These are phyloP conservation scores for Phytophthora pinifolia DNA, from an alignment of 352 stramenopile species.

Conservation along the genomic window DNA sequence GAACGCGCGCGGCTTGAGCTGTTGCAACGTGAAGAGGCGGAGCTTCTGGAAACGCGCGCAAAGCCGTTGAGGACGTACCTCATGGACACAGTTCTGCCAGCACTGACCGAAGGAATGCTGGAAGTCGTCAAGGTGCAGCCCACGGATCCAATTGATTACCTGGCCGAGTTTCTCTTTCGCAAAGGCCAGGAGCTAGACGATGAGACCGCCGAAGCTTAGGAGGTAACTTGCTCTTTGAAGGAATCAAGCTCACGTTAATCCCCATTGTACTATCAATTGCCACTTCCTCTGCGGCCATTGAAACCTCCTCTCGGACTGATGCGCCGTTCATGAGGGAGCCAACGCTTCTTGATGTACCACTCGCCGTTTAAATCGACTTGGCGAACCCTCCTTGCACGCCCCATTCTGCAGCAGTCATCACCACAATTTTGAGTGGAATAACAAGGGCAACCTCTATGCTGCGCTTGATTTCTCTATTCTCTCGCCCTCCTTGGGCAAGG, in stretches of 20 bases:
- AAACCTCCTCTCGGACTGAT: conserved; percentile 17
- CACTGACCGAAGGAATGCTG: conserved; percentile 83
- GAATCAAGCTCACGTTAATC: conserved; percentile 2
- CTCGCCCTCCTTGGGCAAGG: neutral
- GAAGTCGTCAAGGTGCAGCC: conserved; percentile 88
- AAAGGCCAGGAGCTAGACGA: conserved; percentile 67
- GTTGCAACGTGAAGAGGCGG: conserved; percentile 76
- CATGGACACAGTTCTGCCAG: conserved; percentile 84
- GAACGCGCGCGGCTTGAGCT: conserved; percentile 69
- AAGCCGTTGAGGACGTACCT: conserved; percentile 83
- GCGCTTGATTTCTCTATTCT: conserved; percentile 1
- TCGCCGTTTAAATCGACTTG: neutral
- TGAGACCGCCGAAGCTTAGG: conserved; percentile 29
- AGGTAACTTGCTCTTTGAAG: conserved; percentile 11
- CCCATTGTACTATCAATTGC: conserved; percentile 17
- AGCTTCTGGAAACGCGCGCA: conserved; percentile 75
- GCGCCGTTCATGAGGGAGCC: neutral
- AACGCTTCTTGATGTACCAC: conserved; percentile 4
- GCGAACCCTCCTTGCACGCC: too few relatives aligned
- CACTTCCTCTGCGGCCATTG: conserved; percentile 22
- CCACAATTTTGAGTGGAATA: neutral
- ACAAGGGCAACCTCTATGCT: neutral
- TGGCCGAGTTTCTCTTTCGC: conserved; percentile 86
- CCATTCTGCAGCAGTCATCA: neutral
- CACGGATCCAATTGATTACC: conserved; percentile 85